Evolutionary conservation across 306 rosid species (phyloP).

Genomic region (Castanea crenata): DNA sequence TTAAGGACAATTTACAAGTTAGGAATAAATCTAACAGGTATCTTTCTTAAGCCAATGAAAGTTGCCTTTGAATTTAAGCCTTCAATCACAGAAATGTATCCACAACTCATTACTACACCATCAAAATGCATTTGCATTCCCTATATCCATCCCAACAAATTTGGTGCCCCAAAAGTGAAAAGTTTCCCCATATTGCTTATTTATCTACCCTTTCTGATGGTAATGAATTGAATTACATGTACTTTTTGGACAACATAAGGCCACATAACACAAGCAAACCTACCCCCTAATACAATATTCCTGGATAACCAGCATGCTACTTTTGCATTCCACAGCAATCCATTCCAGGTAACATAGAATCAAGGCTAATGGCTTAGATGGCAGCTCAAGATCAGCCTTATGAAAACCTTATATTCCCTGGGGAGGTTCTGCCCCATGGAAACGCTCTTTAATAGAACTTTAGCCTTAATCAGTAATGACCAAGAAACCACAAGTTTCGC

Average conservation of each 20-base stretch:
- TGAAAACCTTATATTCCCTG: no score
- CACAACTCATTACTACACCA: neutral
- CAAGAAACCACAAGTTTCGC: no score
- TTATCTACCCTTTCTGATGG: neutral
- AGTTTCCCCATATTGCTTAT: neutral
- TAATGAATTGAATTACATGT: neutral
- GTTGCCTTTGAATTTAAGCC: neutral
- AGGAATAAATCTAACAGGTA: conserved; percentile 5
- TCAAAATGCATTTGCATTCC: neutral
- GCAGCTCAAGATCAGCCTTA: no score
- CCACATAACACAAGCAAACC: neutral
- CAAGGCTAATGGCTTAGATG: neutral
- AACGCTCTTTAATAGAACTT: no score
- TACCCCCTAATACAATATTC: neutral
- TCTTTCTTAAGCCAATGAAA: conserved; percentile 7
- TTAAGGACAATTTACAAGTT: conserved; percentile 1
- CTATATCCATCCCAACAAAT: neutral
- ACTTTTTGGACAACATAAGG: neutral
- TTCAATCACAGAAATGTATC: neutral
- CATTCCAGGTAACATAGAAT: neutral
- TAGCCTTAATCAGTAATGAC: no score
- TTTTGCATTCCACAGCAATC: neutral
- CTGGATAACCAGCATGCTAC: neutral
- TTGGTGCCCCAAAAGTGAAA: neutral
- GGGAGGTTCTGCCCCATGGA: no score